Conservation (phyloP, 345 rosid genomes). For the Melastoma malabathricum region DNA sequence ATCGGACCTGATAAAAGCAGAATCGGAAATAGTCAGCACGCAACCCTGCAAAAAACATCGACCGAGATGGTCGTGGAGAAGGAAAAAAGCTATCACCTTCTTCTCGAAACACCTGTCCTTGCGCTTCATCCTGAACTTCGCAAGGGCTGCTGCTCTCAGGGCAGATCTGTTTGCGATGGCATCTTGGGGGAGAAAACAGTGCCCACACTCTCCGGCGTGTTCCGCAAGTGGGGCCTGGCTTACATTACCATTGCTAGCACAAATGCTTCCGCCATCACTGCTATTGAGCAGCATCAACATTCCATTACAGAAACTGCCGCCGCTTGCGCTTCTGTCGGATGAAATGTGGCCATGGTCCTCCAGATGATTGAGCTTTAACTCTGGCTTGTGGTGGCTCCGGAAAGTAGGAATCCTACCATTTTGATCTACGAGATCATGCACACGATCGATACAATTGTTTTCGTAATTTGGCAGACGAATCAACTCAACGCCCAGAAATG, state of each 20-base stretch:
- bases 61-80: no score
- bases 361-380: slow-evolving; percentile 17
- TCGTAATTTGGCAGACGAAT: slow-evolving; percentile 20
- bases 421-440: slow-evolving; percentile 26
- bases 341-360: slow-evolving; percentile 47
- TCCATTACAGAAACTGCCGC: slow-evolving; percentile 51
- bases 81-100: slow-evolving; percentile 35
- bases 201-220: slow-evolving; percentile 38
- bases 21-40: no score
- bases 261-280: slow-evolving; percentile 33
- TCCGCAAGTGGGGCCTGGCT: slow-evolving; percentile 26
- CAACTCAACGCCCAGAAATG: slow-evolving; percentile 24
- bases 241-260: slow-evolving; percentile 33
- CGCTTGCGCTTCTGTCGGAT: slow-evolving; percentile 50
- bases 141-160: slow-evolving; percentile 87
- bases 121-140: slow-evolving; percentile 80
- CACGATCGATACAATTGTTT: slow-evolving; percentile 21
- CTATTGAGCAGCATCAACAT: slow-evolving; percentile 24
- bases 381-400: slow-evolving; percentile 16
- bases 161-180: slow-evolving; percentile 34
- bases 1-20: slow-evolving; percentile 44
- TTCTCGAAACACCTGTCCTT: slow-evolving; percentile 90
- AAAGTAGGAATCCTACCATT: slow-evolving; percentile 22
- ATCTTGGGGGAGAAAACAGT: slow-evolving; percentile 14
- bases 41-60: no score